phyloP scores from a whole-genome alignment of 2,329 filamentous ascomycete species.

The Alternaria novae-zelandiae region DNA sequence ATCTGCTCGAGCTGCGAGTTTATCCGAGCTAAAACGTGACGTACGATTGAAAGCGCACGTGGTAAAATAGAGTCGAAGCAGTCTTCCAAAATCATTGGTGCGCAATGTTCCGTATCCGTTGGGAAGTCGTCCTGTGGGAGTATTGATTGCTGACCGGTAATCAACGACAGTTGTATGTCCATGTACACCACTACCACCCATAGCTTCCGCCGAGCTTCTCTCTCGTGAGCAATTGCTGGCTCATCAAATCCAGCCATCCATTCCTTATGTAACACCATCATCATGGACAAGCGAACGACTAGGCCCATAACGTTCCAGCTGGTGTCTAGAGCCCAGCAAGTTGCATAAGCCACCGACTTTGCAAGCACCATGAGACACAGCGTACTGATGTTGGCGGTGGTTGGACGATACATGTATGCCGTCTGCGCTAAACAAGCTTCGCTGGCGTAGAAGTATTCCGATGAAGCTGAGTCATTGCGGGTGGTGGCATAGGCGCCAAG shows the following conservation, averaged over 20 bases:
- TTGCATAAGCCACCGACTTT: slow-evolving; percentile 30
- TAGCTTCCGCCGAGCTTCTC: neutral
- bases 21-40: neutral
- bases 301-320: slow-evolving; percentile 28
- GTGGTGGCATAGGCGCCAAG: slow-evolving; percentile 22
- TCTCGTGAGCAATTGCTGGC: neutral
- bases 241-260: slow-evolving; percentile 16
- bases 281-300: slow-evolving; percentile 26
- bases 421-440: slow-evolving; percentile 31
- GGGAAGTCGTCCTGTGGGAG: neutral
- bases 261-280: slow-evolving; percentile 23
- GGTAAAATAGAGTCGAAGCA: neutral
- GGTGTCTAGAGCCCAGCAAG: slow-evolving; percentile 30
- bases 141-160: neutral
- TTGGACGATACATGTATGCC: slow-evolving; percentile 28
- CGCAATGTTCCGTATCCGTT: neutral
- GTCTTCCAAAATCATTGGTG: neutral
- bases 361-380: slow-evolving; percentile 31
- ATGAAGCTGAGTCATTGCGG: slow-evolving; percentile 1
- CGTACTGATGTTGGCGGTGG: slow-evolving; percentile 16
- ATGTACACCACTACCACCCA: neutral
- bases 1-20: neutral
- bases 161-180: neutral
- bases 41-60: neutral
- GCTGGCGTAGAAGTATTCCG: slow-evolving; percentile 24